Base-by-base conservation (phyloP, 75 land plant genomes). In the Pinus taeda region DNA sequence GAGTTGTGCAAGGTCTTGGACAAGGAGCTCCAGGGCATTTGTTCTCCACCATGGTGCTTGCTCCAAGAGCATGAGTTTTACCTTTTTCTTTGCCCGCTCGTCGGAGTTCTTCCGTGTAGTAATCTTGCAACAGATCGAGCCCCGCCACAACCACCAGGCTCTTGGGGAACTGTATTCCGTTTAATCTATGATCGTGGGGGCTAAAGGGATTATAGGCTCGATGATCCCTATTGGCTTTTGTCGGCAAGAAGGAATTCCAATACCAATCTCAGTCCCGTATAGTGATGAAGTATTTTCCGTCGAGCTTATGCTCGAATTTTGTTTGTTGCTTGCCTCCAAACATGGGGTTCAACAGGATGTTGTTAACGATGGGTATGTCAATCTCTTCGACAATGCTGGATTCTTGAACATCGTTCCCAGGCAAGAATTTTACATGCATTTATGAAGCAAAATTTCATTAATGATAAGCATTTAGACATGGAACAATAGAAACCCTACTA, bases 211-310 rank as follows among this genome's bases (percentile, higher is more conserved):
- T 26, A 26, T 26, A 26, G 26, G 26, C 26, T 26, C 26, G 26
- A 26, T 26, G 26, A 26, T 26, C 26, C 26, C 26, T 26, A 26
- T 26, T 26, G 26, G 26, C 26, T 26, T 26, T 26, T 26, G 26
- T 26, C 26, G 26, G 0, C 26, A 26, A 26, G 26, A 26, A 26
- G 26, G 26, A 26, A 26, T 26, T 26, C 26, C 26, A 95, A 69
- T 95, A 90, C 91, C 91, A 95, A 74, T 95, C 94, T 29, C 90
- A 59, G 75, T 87, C 94, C 20, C 85, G 88, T 7, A 91, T 58
- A 0, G 92, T 89, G 11, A 95, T 89, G 74, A 95, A 91, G 85
- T 92, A 92, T 57, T 86, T 86, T 3, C 93, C 91, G 67, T 89
- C 92, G 37, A 93, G 73, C 57, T 75, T 76, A 37, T 21, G 79